These are phyloP conservation scores for Leishmania major DNA, from an alignment of 208 protist genomes.

Conservation along the genomic window DNA sequence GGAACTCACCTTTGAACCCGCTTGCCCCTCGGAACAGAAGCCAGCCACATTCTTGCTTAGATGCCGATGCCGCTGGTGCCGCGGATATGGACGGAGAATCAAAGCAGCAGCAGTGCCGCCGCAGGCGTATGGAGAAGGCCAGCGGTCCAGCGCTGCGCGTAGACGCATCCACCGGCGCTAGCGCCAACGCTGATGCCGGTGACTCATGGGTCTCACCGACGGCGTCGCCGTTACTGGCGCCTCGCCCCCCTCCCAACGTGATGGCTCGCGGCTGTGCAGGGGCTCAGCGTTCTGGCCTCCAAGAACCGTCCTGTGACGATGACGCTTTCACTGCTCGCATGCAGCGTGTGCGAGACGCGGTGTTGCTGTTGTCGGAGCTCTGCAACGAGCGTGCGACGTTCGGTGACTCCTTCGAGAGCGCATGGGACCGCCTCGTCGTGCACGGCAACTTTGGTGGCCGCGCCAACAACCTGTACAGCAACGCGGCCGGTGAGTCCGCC, in stretches of 20 bases:
- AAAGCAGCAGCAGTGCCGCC: background rate
- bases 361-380: conserved; percentile 50
- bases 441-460: conserved; percentile 1
- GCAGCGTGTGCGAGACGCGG: conserved; percentile 31
- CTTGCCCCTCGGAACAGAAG: background rate
- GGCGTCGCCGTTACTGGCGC: conserved; percentile 8
- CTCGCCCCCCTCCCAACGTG: background rate
- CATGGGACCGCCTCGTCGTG: conserved; percentile 35
- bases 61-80: background rate
- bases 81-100: background rate
- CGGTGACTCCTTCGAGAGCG: conserved; percentile 29
- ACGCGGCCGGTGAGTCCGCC: background rate
- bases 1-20: conserved; percentile 6
- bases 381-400: conserved; percentile 59
- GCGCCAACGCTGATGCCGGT: background rate
- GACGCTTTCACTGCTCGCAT: conserved; percentile 37
- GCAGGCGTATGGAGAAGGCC: background rate
- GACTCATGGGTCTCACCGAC: conserved; percentile 3
- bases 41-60: background rate
- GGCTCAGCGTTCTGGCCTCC: background rate
- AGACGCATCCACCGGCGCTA: background rate
- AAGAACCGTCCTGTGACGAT: conserved; percentile 1
- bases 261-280: background rate
- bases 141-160: background rate
- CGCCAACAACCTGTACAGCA: background rate